phyloP scores from a whole-genome alignment of 495 filamentous ascomycete species.

The Friedmanniomyces endolithicus region DNA sequence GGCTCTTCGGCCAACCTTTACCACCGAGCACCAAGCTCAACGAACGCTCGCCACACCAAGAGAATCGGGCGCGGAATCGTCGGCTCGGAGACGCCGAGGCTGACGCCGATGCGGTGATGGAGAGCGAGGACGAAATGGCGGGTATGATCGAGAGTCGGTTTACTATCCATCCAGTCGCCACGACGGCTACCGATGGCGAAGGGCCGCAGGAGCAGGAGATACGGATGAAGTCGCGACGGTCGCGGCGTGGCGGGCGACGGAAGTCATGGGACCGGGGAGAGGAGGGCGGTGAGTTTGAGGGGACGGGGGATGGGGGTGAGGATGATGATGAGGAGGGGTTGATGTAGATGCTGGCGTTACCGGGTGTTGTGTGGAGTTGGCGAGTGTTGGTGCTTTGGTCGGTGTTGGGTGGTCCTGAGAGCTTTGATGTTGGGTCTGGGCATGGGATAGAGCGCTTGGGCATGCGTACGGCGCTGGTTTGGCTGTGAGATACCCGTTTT shows the following conservation, averaged over 20 bases:
- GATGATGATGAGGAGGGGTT: not conserved
- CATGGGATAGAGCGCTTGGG: too few species aligned
- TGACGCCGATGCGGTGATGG: not conserved
- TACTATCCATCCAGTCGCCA: not conserved
- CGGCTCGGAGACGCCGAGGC: not conserved
- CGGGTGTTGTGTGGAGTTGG: too few species aligned
- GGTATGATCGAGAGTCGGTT: slow-evolving; percentile 8
- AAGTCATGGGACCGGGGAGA: not conserved
- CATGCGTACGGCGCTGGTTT: too few species aligned
- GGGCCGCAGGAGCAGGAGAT: not conserved
- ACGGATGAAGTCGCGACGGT: not conserved
- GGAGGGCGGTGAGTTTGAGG: not conserved
- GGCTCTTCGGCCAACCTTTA: slow-evolving; percentile 13
- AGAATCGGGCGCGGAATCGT: not conserved
- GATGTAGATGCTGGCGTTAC: not conserved
- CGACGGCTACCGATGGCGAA: not conserved
- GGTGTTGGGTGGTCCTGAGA: too few species aligned
- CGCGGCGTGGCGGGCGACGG: not conserved
- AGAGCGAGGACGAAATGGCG: not conserved
- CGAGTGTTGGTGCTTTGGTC: too few species aligned
- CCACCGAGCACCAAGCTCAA: slow-evolving; percentile 10
- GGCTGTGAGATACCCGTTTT: too few species aligned
- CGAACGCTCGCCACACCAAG: not conserved
- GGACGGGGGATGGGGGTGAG: not conserved
- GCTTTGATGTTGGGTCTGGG: too few species aligned